Conservation (phyloP, 2,329 filamentous ascomycete species). For the Aspergillus arachidicola region DNA sequence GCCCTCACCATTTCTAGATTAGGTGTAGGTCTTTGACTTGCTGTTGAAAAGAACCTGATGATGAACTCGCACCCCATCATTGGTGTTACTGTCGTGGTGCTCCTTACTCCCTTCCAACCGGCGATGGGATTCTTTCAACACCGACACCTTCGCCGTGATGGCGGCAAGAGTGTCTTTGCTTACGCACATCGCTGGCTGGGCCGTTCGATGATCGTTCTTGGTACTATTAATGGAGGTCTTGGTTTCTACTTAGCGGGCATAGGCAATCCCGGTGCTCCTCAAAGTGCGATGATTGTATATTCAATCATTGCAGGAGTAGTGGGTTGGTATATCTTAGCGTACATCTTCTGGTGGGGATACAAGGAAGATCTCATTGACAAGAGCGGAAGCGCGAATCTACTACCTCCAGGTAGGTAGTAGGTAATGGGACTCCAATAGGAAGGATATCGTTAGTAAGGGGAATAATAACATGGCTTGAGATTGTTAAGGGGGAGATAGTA, state of each 20-base stretch:
- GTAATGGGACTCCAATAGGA: too few species aligned
- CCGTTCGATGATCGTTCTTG: slow-evolving; percentile 42
- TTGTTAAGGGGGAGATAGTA: too few species aligned
- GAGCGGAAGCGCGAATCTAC: background rate
- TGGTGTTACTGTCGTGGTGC: slow-evolving; percentile 52
- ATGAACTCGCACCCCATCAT: slow-evolving; percentile 54
- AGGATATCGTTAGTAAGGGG: background rate
- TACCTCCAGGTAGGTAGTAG: too few species aligned
- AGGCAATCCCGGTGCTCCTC: slow-evolving; percentile 34
- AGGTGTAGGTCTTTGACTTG: slow-evolving; percentile 55
- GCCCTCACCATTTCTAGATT: slow-evolving; percentile 52
- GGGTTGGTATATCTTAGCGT: slow-evolving; percentile 42
- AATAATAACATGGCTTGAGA: background rate
- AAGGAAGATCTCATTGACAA: background rate
- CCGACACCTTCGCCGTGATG: slow-evolving; percentile 30
- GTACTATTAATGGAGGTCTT: slow-evolving; percentile 52
- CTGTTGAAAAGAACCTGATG: slow-evolving; percentile 39
- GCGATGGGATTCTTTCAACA: too few species aligned
- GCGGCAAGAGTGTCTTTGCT: slow-evolving; percentile 21
- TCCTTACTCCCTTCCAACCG: slow-evolving; percentile 60
- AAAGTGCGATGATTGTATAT: slow-evolving; percentile 50
- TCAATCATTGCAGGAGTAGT: slow-evolving; percentile 53
- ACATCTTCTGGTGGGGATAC: slow-evolving; percentile 4
- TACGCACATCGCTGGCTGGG: too few species aligned
- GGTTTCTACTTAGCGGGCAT: slow-evolving; percentile 34